These are phyloP conservation scores for Xylaria sp. DNA, from an alignment of 2,329 filamentous ascomycete species.

Conservation along the genomic window DNA sequence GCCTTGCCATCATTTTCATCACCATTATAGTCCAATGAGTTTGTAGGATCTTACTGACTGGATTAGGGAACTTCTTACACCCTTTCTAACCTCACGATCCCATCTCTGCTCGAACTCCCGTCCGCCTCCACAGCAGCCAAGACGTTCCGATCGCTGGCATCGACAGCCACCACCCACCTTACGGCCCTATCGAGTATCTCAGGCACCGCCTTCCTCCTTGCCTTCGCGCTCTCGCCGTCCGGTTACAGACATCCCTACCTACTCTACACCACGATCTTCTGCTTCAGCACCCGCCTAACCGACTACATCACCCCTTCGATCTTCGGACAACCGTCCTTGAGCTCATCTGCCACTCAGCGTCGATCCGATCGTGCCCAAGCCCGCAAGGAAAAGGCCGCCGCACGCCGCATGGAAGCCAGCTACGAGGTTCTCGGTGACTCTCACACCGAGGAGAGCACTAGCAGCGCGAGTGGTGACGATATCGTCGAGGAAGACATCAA, in stretches of 20 bases:
- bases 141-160: conserved; percentile 75
- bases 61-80: conserved; percentile 89
- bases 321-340: conserved; percentile 46
- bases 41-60: conserved; percentile 24
- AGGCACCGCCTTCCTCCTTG: conserved; percentile 77
- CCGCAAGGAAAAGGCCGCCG: conserved; percentile 49
- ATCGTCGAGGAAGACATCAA: conserved; percentile 61
- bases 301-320: conserved; percentile 61
- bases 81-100: conserved; percentile 79
- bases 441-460: conserved; percentile 62
- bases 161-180: conserved; percentile 72
- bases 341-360: conserved; percentile 46
- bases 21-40: not conserved
- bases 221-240: conserved; percentile 80
- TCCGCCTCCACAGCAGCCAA: conserved; percentile 77
- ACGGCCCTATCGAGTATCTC: conserved; percentile 75
- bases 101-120: conserved; percentile 82
- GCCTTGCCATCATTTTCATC: not conserved
- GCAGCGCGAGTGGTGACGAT: conserved; percentile 54
- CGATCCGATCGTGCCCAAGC: conserved; percentile 48
- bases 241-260: conserved; percentile 87
- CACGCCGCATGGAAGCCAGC: conserved; percentile 72
- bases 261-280: conserved; percentile 81
- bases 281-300: conserved; percentile 68
- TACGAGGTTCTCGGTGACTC: conserved; percentile 72